Conservation (phyloP, 306 rosid genomes). For the Echinosophora koreensis region DNA sequence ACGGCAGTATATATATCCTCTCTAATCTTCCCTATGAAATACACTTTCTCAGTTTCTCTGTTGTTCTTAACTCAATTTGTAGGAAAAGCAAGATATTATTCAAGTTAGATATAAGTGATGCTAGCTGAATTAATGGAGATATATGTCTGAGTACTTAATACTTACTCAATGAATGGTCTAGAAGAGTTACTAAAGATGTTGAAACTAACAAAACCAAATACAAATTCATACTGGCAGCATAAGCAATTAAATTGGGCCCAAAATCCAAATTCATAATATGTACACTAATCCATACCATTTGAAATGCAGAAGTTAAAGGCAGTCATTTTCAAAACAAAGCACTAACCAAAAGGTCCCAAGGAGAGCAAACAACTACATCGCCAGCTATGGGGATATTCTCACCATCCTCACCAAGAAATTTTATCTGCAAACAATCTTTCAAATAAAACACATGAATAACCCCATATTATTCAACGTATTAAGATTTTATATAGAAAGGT, state of each 20-base stretch:
- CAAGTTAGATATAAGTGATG: too few relatives aligned
- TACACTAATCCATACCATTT: constrained; percentile 16
- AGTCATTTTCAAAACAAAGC: constrained; percentile 40
- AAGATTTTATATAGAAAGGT: too few relatives aligned
- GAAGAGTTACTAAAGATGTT: too few relatives aligned
- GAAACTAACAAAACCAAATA: too few relatives aligned
- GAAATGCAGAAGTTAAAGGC: constrained; percentile 23
- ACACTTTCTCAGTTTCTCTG: neutral
- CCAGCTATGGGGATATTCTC: constrained; percentile 82
- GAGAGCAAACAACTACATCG: constrained; percentile 89
- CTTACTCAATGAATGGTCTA: too few relatives aligned
- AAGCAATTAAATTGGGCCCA: too few relatives aligned
- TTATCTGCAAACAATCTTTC: constrained; percentile 65
- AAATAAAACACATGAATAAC: constrained; percentile 49
- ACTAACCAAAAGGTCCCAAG: constrained; percentile 99
- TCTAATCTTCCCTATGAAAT: neutral
- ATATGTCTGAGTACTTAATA: too few relatives aligned
- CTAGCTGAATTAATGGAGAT: too few relatives aligned
- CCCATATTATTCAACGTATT: too few relatives aligned
- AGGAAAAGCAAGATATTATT: too few relatives aligned
- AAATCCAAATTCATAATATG: too few relatives aligned
- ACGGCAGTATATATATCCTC: neutral
- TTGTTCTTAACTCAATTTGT: neutral
- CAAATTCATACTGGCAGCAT: too few relatives aligned
- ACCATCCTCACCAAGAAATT: constrained; percentile 97